These are phyloP conservation scores for Bruguiera gymnorhiza DNA, from an alignment of 345 rosid species.

Conservation along the genomic window DNA sequence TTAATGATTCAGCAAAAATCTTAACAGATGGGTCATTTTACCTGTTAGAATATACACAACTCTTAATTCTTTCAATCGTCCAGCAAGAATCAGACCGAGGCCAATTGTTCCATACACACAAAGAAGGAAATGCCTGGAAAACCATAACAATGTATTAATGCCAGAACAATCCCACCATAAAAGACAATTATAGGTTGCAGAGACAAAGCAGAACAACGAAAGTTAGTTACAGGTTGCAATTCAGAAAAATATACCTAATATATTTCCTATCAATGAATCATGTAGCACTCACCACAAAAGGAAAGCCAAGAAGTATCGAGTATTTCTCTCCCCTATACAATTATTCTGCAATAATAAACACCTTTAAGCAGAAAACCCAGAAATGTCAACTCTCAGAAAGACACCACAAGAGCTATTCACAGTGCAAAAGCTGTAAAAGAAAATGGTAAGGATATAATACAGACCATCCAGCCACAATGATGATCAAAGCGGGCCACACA, in stretches of 20 bases:
- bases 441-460: conserved; percentile 14
- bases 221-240: not conserved
- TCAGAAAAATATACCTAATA: not conserved
- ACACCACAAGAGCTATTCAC: not conserved
- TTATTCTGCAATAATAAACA: conserved; percentile 59
- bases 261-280: conserved; percentile 1
- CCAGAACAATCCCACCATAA: not conserved
- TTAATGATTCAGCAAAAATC: not conserved
- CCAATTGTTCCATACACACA: conserved; percentile 70
- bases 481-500: conserved; percentile 98
- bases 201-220: not conserved
- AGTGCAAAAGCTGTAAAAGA: not conserved
- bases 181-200: not conserved
- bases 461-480: conserved; percentile 98
- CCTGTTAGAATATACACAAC: conserved; percentile 58
- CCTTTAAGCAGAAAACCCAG: conserved; percentile 1
- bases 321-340: conserved; percentile 91
- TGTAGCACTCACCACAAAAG: conserved; percentile 75
- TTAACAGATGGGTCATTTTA: conserved; percentile 23
- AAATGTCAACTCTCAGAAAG: not conserved
- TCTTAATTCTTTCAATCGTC: conserved; percentile 57
- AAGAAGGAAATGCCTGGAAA: conserved; percentile 73
- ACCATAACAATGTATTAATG: not conserved
- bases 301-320: conserved; percentile 83
- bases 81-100: conserved; percentile 72